Base-by-base conservation (phyloP, 2,329 filamentous ascomycete species). In the Ciborinia camelliae region DNA sequence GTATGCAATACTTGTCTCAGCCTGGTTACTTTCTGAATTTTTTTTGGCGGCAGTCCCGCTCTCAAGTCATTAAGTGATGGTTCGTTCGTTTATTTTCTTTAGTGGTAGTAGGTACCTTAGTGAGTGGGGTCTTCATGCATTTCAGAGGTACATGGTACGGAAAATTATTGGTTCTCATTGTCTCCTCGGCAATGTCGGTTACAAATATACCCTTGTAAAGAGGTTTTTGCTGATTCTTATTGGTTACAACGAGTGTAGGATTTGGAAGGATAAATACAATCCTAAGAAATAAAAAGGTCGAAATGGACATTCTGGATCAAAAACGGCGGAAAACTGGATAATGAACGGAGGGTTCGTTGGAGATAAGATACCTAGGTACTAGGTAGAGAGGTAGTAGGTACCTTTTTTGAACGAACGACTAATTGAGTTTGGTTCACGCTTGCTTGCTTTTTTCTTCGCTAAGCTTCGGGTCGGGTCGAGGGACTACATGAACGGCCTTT, bases 211-310 rank as follows among this genome's bases (percentile, higher is more conserved):
- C 55, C 55, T 47, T 59, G 55, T 59, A 47, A 35, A 47, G 55
- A 59, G 14, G 9, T 59, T 4, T 59, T 59, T 47, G 37, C 59
- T 62, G 37, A 62, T 55, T 18, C 15, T 55, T 26, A 62, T 28
- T 62, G 35, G 59, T 35, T 32, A 18, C 23, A 7, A n/a, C 26
- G n/a, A 30, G 8, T 58, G 62, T 65, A 79, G 79, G 93, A 97
- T 98, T 75, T 97, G 94, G 92, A 98, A 98, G 77, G 92, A 96
- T 68, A 98, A 98, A 79, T 97, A 98, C 79, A 84, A 84, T 72
- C 65, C 69, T 32, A 72, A 71, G 68, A 71, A 70, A 61, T 72
- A 61, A 68, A 61, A 64, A 60, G 52, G 57, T 45, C 51, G 39
- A 26, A 60, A 59, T 28, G 35, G 26, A 48, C 20, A 6, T 51